phyloP scores from a whole-genome alignment of 2,329 filamentous ascomycete genomes.

The Fusarium zealandicum region DNA sequence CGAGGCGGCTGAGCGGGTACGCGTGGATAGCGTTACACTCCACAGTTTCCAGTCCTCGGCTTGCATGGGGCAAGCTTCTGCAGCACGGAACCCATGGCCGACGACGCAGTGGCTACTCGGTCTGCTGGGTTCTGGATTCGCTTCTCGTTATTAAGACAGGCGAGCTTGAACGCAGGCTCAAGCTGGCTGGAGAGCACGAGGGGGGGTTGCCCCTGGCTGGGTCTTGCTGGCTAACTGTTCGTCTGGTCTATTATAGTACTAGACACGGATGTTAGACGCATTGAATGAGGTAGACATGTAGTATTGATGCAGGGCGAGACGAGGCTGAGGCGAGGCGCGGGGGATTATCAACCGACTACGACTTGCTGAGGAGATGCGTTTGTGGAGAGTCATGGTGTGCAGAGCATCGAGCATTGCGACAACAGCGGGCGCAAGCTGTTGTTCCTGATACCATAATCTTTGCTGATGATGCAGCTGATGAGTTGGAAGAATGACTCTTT shows the following conservation, averaged over 20 bases:
- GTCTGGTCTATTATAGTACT: not conserved
- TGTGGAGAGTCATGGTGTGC: slow-evolving; percentile 30
- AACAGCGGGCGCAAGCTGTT: slow-evolving; percentile 6
- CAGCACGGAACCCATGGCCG: slow-evolving; percentile 3
- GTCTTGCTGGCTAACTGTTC: not conserved
- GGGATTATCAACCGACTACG: slow-evolving; percentile 20
- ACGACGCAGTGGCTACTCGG: slow-evolving; percentile 15
- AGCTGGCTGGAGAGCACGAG: slow-evolving; percentile 33
- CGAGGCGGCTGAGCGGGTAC: slow-evolving; percentile 30
- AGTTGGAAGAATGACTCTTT: slow-evolving; percentile 20
- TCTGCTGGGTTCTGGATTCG: slow-evolving; percentile 24
- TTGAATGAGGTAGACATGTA: not conserved
- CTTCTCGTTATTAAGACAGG: slow-evolving; percentile 4
- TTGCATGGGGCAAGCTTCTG: slow-evolving; percentile 25
- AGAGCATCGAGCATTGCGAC: slow-evolving; percentile 26
- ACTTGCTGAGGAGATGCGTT: slow-evolving; percentile 18
- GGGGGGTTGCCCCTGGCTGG: not conserved
- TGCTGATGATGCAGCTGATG: slow-evolving; percentile 22
- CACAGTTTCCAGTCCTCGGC: slow-evolving; percentile 13
- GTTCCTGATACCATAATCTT: slow-evolving; percentile 20
- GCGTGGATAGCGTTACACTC: slow-evolving; percentile 14
- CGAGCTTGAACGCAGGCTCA: slow-evolving; percentile 14
- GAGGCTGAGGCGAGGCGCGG: slow-evolving; percentile 28
- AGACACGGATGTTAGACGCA: not conserved
- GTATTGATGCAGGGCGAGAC: slow-evolving; percentile 20